A percentile compares a stretch with the other conserved stretches of the same genome.
Conservation (phyloP, 2,329 filamentous ascomycete species). For the Curvularia eragrostidis region DNA sequence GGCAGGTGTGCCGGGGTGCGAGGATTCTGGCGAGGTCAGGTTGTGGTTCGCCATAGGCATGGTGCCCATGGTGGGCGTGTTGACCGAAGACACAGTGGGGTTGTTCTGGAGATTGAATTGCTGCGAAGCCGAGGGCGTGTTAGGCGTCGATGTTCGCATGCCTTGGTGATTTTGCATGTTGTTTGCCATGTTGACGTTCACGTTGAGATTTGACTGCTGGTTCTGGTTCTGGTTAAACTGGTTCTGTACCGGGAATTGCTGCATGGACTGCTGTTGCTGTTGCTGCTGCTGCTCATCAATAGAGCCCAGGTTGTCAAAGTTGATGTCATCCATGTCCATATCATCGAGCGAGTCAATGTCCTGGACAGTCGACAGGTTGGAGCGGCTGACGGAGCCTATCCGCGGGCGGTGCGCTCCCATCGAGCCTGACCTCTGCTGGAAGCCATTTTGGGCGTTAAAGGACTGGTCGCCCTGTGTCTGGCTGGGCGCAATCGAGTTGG, state of each 20-base stretch:
- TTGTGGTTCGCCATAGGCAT: slow-evolving; percentile 70
- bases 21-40: slow-evolving; percentile 69
- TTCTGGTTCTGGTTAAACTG: slow-evolving; percentile 63
- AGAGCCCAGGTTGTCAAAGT: slow-evolving; percentile 74
- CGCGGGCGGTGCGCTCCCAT: slow-evolving; percentile 47
- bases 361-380: slow-evolving; percentile 52
- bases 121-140: slow-evolving; percentile 75
- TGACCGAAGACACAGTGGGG: slow-evolving; percentile 95
- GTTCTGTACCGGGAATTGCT: slow-evolving; percentile 59
- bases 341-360: slow-evolving; percentile 88
- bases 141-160: slow-evolving; percentile 82
- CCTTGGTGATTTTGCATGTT: slow-evolving; percentile 73
- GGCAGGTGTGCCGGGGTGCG: slow-evolving; percentile 71
- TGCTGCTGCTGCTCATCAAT: slow-evolving; percentile 74
- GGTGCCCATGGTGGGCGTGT: slow-evolving; percentile 88
- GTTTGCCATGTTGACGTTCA: slow-evolving; percentile 82
- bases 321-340: slow-evolving; percentile 95
- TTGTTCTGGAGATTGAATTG: slow-evolving; percentile 84
- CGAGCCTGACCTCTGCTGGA: slow-evolving; percentile 51
- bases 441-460: slow-evolving; percentile 47
- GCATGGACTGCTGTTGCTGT: slow-evolving; percentile 62
- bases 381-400: slow-evolving; percentile 50
- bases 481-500: slow-evolving; percentile 53
- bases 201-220: slow-evolving; percentile 74
- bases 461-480: slow-evolving; percentile 50